These are phyloP conservation scores for Penicillium sp. DNA, from an alignment of 2,329 filamentous ascomycete genomes.

Conservation along the genomic window DNA sequence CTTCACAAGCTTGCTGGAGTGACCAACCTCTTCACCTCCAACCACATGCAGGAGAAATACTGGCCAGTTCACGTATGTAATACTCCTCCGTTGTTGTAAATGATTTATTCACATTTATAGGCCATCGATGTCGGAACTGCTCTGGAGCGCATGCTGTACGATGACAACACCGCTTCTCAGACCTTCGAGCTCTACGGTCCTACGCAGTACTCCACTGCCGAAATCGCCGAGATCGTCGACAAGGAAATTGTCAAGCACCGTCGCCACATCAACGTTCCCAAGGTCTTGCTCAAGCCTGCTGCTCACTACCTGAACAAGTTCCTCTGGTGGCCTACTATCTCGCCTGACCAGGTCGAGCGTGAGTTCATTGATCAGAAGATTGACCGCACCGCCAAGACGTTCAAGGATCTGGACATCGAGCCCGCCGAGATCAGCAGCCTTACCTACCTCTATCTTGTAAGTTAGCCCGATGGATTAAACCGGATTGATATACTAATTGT, in stretches of 20 bases:
- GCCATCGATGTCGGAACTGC: constrained; percentile 86
- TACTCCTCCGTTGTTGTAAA: neutral
- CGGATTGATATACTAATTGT: constrained; percentile 17
- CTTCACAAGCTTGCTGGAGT: constrained; percentile 78
- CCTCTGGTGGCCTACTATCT: constrained; percentile 85
- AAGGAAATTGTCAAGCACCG: constrained; percentile 87
- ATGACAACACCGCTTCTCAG: constrained; percentile 83
- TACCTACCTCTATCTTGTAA: constrained; percentile 90
- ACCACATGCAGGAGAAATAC: constrained; percentile 88
- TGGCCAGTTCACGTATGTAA: constrained; percentile 78
- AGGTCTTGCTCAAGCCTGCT: constrained; percentile 69
- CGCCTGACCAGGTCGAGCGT: constrained; percentile 79
- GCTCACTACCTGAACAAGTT: constrained; percentile 72
- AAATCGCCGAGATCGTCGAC: constrained; percentile 85
- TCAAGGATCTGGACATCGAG: constrained; percentile 87
- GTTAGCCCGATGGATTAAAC: constrained; percentile 29
- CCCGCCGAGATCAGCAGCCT: constrained; percentile 80
- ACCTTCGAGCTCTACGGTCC: constrained; percentile 95
- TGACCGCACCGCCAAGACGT: constrained; percentile 87
- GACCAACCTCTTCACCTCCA: constrained; percentile 80
- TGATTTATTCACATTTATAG: constrained; percentile 38
- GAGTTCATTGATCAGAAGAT: constrained; percentile 93
- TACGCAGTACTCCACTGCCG: constrained; percentile 81
- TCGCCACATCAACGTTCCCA: constrained; percentile 87
- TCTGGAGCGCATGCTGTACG: constrained; percentile 83